Base-by-base conservation (phyloP, 192 early-diverging fungal genomes). In the Piromyces finnis region DNA sequence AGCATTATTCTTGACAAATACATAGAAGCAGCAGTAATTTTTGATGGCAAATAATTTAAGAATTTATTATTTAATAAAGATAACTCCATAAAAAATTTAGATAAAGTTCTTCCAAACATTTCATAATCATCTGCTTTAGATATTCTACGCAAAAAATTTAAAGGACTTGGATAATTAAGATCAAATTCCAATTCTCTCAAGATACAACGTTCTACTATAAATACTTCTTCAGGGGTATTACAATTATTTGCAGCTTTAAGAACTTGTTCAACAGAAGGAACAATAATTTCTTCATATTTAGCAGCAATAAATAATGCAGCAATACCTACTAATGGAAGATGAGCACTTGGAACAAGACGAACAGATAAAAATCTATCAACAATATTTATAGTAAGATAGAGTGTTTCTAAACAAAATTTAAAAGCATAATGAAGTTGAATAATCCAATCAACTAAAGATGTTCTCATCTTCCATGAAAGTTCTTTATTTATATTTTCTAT, bases 31-130 rank as follows among this genome's bases (percentile, higher is more conserved):
- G 92, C 94, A 22, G 96, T 94, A 36, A 94, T 85, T 79, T 85
- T 82, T 35, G 94, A 95, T 0, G 96, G 94, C 27, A 91, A 81
- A 39, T 82, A 89, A 29, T 81, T 78, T 41, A 99, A 84, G 80
- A 97, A 93, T 29, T 88, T 86, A 82, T 96, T 90, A 83, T 97
- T 95, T 37, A 97, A 82, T 17, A 96, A 86, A 27, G 94, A 89
- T 17, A 99, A 90, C 85, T 99, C 97, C 94, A 98, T 94, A 77
- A 98, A 87, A 81, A 96, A 99, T 86, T 99, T 98, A 28, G 95
- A 96, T 16, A 98, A 82, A 2, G 94, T 96, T 77, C 97, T 92
- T 18, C 94, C 94, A 85, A 95, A 93, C 79, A 94, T 89, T 83
- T 97, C 92, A 85, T 96, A 97, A 80, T 92, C 83, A 81, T 97